A percentile compares a stretch with the other conserved stretches of the same genome.
phyloP scores from a whole-genome alignment of 192 early-diverging fungal genomes.

The Gamsiella multidivaricata region DNA sequence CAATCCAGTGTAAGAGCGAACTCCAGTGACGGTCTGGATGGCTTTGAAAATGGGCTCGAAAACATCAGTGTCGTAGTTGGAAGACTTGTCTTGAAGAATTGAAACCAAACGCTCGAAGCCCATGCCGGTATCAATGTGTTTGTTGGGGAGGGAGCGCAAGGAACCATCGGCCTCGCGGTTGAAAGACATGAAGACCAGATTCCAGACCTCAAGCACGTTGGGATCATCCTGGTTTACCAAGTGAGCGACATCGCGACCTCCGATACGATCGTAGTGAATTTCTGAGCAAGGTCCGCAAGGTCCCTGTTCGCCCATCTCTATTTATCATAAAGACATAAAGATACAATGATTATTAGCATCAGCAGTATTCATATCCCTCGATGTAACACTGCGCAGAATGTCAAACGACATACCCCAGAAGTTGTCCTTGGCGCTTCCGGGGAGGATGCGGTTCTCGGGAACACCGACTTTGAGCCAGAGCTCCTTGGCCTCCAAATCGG shows the following conservation, averaged over 20 bases:
- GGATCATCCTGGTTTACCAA: slow-evolving; percentile 98
- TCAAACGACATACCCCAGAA: slow-evolving; percentile 84
- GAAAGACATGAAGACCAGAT: slow-evolving; percentile 99
- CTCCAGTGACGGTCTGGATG: slow-evolving; percentile 91
- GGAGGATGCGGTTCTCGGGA: slow-evolving; percentile 83
- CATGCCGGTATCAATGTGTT: slow-evolving; percentile 99
- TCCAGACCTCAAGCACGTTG: slow-evolving; percentile 98
- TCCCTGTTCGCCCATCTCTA: slow-evolving; percentile 97
- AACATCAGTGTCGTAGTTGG: slow-evolving; percentile 98
- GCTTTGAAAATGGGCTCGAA: slow-evolving; percentile 84
- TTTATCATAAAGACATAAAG: neutral
- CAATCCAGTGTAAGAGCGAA: slow-evolving; percentile 84
- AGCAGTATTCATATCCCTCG: neutral
- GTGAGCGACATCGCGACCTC: slow-evolving; percentile 86
- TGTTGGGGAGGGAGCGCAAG: slow-evolving; percentile 89
- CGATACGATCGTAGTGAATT: slow-evolving; percentile 98
- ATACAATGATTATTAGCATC: neutral
- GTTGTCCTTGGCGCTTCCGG: slow-evolving; percentile 93
- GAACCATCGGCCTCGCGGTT: slow-evolving; percentile 93
- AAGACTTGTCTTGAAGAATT: slow-evolving; percentile 91
- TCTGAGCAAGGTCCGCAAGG: slow-evolving; percentile 99
- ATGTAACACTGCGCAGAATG: too few species aligned
- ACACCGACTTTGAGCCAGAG: slow-evolving; percentile 93
- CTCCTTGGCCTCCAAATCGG: slow-evolving; percentile 92
- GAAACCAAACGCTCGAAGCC: slow-evolving; percentile 96